Evolutionary conservation across 2,329 filamentous ascomycete genomes (phyloP).

Genomic region (Tolypocladium tropicale): DNA sequence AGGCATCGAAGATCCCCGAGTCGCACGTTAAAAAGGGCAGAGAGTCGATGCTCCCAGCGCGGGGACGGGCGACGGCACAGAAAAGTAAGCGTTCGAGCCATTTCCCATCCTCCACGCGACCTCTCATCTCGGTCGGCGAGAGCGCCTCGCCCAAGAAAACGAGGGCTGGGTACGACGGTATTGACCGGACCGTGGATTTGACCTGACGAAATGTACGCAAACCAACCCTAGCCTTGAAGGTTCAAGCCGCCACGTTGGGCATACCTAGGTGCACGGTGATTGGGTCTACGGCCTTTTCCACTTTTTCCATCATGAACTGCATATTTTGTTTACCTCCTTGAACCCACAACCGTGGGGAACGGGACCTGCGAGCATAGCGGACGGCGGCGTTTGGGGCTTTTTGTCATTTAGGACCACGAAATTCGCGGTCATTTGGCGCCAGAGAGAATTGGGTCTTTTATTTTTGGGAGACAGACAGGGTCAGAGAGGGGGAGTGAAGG

Average conservation of each 20-base stretch:
- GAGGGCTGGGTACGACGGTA: conserved; percentile 17
- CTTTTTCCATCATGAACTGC: background rate
- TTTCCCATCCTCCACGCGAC: background rate
- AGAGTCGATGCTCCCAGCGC: background rate
- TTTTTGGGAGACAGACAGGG: too few relatives aligned
- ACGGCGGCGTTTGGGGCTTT: background rate
- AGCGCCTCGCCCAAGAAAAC: background rate
- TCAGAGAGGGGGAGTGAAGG: too few relatives aligned
- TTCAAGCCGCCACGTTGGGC: background rate
- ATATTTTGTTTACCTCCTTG: background rate
- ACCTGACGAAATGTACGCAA: conserved; percentile 1
- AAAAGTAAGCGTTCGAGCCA: background rate
- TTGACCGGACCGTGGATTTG: conserved; percentile 14
- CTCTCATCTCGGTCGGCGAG: background rate
- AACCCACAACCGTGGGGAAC: background rate
- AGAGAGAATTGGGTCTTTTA: too few relatives aligned
- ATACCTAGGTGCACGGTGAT: background rate
- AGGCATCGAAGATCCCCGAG: background rate
- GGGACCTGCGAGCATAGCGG: background rate
- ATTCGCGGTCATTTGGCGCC: too few relatives aligned
- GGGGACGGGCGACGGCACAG: background rate
- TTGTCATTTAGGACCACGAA: background rate
- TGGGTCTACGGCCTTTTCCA: background rate
- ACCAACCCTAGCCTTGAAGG: background rate
- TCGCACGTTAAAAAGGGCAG: background rate